A percentile compares a stretch with the other conserved stretches of the same genome.
Evolutionary conservation across 2,329 filamentous ascomycete genomes (phyloP).

Genomic region (Cyphellophora attinorum): DNA sequence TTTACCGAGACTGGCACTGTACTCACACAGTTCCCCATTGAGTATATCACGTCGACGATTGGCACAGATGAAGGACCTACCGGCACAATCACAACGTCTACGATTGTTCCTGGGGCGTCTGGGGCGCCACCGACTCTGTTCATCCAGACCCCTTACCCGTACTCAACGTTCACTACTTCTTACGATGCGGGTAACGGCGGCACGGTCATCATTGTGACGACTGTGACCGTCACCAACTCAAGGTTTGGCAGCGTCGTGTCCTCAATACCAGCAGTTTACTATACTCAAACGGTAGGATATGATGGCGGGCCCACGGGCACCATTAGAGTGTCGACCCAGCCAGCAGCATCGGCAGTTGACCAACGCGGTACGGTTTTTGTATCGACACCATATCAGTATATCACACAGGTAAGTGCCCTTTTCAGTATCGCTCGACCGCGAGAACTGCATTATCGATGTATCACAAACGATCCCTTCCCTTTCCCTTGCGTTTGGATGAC

Average conservation of each 20-base stretch:
- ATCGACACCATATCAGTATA: background rate
- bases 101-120: background rate
- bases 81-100: background rate
- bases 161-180: background rate
- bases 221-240: background rate
- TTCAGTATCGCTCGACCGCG: too few species aligned
- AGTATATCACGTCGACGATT: background rate
- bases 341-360: background rate
- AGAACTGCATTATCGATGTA: too few species aligned
- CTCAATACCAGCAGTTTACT: background rate
- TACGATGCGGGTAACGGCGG: background rate
- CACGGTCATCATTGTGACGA: background rate
- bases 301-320: background rate
- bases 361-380: background rate
- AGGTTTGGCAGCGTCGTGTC: background rate
- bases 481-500: too few species aligned
- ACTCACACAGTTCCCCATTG: background rate
- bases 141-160: background rate
- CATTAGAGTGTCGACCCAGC: background rate
- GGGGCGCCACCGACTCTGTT: background rate
- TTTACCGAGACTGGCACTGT: background rate
- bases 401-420: background rate
- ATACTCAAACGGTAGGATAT: background rate
- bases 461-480: too few species aligned
- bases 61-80: conserved; percentile 1